Percentiles rank a stretch among this genome's conserved stretches.
These are phyloP conservation scores for Candida germanica DNA, from an alignment of 805 yeast genomes.

Conservation along the genomic window DNA sequence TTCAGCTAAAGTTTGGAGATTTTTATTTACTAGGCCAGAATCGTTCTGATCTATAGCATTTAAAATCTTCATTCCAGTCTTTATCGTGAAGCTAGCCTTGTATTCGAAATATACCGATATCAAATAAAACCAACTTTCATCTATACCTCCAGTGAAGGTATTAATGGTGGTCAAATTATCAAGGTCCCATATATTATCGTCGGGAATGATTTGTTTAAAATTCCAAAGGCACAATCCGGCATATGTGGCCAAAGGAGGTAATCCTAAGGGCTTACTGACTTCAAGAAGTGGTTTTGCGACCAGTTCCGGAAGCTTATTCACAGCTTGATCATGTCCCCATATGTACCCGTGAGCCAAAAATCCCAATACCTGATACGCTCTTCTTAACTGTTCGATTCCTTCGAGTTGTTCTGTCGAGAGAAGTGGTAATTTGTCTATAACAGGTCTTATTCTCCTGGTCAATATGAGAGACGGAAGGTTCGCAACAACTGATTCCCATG, in stretches of 20 bases:
- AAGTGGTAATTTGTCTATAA: conserved; percentile 65
- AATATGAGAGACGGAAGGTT: conserved; percentile 73
- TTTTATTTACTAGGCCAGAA: conserved; percentile 34
- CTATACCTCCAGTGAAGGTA: conserved; percentile 87
- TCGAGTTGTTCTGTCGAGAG: conserved; percentile 47
- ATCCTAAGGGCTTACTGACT: conserved; percentile 55
- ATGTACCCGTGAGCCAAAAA: conserved; percentile 86
- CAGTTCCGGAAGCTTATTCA: conserved; percentile 60
- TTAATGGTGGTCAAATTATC: conserved; percentile 73
- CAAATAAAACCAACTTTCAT: conserved; percentile 91
- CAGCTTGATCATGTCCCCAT: conserved; percentile 72
- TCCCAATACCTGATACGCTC: conserved; percentile 79
- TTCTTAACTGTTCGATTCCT: conserved; percentile 53
- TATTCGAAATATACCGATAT: conserved; percentile 85
- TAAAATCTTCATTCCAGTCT: conserved; percentile 66
- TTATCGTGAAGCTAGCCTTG: conserved; percentile 70
- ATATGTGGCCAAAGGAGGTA: conserved; percentile 87
- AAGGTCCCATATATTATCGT: conserved; percentile 46
- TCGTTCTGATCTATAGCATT: conserved; percentile 50
- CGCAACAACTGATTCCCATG: conserved; percentile 73
- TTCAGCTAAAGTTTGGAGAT: conserved; percentile 68
- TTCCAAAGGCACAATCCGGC: conserved; percentile 90
- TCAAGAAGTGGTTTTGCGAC: conserved; percentile 68
- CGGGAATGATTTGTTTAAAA: conserved; percentile 60
- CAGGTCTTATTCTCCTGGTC: conserved; percentile 55